Base-by-base conservation (phyloP, 495 filamentous ascomycete genomes). In the Tuber magnatum region DNA sequence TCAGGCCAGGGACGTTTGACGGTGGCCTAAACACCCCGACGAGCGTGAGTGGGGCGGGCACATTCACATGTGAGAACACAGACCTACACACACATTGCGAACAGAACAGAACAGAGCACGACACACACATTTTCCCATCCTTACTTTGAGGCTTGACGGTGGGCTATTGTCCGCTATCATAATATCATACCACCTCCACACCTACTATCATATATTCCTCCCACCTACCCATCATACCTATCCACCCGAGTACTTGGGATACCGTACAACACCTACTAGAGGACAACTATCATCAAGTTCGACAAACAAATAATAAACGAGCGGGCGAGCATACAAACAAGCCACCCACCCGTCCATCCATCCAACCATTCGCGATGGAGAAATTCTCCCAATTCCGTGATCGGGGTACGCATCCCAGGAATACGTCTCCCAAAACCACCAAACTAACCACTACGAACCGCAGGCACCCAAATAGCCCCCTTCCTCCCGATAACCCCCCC, bases 381-480 rank as follows among this genome's bases (percentile, higher is more conserved):
- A 97, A 97, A 84, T 98, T 93, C 84, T 94, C 93, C 16, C 94
- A 97, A 83, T 99, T 92, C 79, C 91, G 95, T 74, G 95, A 99
- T 85, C 89, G 92, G 89, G 95, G 95, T 86, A 78, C 86, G 82
- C 18, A 35, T 28, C 61, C 71, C 14, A 16, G n/a, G 10, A 61
- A 16, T 10, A 2, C 8, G 28, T 28, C 40, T 70, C 71, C 38
- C n/a, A 70, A 9, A 76, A 73, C 69, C 65, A 72, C 69, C 44
- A 72, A 68, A 35, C 44, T 76, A 35, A 81, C 72, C 76, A 76
- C 71, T 68, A 56, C 24, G 3, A 61, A 69, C 44, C 16, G 35
- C 82, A 99, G 95, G 94, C 78, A 96, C 95, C 73, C 95, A 94
- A 80, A 95, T 98, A 80, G 93, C 96, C 73, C 95, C 95, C 39